Evolutionary conservation across 768 basidiomycete genomes (phyloP).

Genomic region (Collybiopsis luxurians): DNA sequence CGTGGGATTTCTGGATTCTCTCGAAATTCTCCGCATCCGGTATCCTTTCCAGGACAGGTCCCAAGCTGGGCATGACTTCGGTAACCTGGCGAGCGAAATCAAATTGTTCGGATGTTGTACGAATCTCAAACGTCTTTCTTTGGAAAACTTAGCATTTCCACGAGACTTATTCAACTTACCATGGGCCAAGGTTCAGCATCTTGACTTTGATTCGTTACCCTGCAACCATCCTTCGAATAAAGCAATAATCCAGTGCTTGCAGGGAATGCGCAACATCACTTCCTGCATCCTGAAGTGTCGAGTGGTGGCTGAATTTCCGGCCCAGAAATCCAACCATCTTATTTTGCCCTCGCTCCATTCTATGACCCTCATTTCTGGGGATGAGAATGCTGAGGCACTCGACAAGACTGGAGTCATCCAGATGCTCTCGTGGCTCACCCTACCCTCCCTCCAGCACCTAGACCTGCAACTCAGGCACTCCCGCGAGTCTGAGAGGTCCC

Average conservation of each 20-base stretch:
- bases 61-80: not conserved
- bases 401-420: not conserved
- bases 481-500: not conserved
- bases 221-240: no score
- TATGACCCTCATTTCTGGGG: not conserved
- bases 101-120: not conserved
- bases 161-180: not conserved
- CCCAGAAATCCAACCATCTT: not conserved
- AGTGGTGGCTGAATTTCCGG: no score
- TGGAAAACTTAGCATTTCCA: not conserved
- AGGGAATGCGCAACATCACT: no score
- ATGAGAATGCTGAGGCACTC: no score
- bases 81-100: not conserved
- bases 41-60: not conserved
- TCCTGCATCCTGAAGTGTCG: not conserved
- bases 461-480: not conserved
- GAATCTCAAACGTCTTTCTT: not conserved
- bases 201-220: not conserved
- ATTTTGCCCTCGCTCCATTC: not conserved
- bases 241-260: no score
- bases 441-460: not conserved
- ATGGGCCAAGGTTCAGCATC: not conserved
- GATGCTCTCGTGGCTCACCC: constrained; percentile 1
- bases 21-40: not conserved
- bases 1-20: not conserved